Base-by-base conservation (phyloP, 768 basidiomycete genomes). In the Inosperma sp. region DNA sequence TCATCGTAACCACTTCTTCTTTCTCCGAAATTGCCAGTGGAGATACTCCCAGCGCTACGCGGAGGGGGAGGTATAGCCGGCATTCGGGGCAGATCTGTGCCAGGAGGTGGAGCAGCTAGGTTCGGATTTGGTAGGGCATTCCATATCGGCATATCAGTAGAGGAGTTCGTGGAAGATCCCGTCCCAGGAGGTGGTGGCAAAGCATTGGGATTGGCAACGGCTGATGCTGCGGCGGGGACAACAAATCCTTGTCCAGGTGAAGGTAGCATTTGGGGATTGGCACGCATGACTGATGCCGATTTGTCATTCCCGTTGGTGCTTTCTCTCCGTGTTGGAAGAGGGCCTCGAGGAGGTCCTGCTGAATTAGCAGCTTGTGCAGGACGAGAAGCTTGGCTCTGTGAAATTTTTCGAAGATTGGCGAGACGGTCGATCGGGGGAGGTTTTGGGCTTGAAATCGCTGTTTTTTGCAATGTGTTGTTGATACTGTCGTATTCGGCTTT, bases 251-350 rank as follows among this genome's bases (percentile, higher is more conserved):
- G 63, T 1, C 59, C 55, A n/a, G 63, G 63, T 4, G 62, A 65
- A 25, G 63, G 65, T 4, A 66, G 55, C 57, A 60, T 60, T 40
- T 59, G 65, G 12, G 63, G 57, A 23, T 52, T 54, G 1, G 42
- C 16, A 21, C 33, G n/a, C 10, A n/a, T 30, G 27, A 33, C 29
- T 3, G 23, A 21, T 4, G 39, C 23, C 31, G 49, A 21, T 16
- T 43, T 19, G 5, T n/a, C n/a, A n/a, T n/a, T n/a, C 5, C 25
- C 12, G 33, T 8, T 4, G 23, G 33, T 17, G 19, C 3, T n/a
- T 9, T 16, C 16, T 4, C 2, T 16, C 35, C 45, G 16, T 9
- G 31, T 10, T 12, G 45, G 26, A 34, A 6, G 22, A 6, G 9
- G 14, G 19, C 21, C 12, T 16, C 35, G 26, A 3, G 23, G 31